A percentile compares a stretch with the other conserved stretches of the same genome.
phyloP scores from a whole-genome alignment of 345 rosid species.

The Heritiera fomes region DNA sequence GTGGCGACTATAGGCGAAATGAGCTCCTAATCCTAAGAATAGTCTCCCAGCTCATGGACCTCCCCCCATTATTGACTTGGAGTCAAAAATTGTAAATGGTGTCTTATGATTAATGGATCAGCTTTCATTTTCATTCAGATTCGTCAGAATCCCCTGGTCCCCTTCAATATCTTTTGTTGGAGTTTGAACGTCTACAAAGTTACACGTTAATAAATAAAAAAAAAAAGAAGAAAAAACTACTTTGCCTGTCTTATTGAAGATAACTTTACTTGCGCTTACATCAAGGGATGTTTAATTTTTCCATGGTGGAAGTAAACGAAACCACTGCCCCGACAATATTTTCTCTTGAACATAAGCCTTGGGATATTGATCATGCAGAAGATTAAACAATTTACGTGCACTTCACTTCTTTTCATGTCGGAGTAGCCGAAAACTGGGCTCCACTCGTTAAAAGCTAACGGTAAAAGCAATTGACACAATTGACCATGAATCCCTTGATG shows the following conservation, averaged over 20 bases:
- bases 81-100: neutral
- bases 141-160: neutral
- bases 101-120: neutral
- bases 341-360: neutral
- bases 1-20: neutral
- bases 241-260: neutral
- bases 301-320: neutral
- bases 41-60: neutral
- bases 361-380: neutral
- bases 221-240: neutral
- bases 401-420: conserved; percentile 19
- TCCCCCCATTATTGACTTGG: neutral
- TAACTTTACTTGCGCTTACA: neutral
- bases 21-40: neutral
- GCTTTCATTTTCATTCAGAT: conserved; percentile 21
- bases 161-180: neutral
- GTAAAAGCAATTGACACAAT: conserved; percentile 11
- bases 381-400: neutral
- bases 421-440: conserved; percentile 8
- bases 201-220: neutral
- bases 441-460: conserved; percentile 19
- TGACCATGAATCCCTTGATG: conserved; percentile 4
- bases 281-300: neutral
- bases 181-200: neutral
- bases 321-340: neutral